Evolutionary conservation across 371 early-diverging fungal species (phyloP).

Genomic region (Apophysomyces sp.): DNA sequence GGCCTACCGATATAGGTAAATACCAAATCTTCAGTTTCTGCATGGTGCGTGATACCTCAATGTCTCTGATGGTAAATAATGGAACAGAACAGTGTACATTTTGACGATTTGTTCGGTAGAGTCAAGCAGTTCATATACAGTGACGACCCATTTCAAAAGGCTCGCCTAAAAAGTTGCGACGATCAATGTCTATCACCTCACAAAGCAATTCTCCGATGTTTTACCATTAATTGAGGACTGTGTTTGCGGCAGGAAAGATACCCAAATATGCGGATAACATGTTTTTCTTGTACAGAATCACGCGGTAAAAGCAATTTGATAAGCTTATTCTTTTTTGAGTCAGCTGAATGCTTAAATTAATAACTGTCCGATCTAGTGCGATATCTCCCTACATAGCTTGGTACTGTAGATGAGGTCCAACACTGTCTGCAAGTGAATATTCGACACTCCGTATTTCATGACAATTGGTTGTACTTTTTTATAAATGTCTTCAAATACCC

Average conservation of each 20-base stretch:
- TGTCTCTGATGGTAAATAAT: conserved; percentile 36
- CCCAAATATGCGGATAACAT: conserved; percentile 41
- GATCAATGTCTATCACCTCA: neutral
- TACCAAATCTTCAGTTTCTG: neutral
- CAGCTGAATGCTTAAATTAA: neutral
- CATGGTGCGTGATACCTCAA: conserved; percentile 28
- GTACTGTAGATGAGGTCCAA: conserved; percentile 14
- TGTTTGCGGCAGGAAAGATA: conserved; percentile 25
- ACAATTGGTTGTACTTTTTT: conserved; percentile 4
- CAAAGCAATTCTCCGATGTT: neutral
- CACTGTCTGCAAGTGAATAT: conserved; percentile 6
- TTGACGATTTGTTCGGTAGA: conserved; percentile 33
- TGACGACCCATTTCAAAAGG: conserved; percentile 47
- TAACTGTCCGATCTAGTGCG: neutral
- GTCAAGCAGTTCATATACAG: conserved; percentile 49
- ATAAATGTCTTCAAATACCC: neutral
- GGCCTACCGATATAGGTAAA: conserved; percentile 22
- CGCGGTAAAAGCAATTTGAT: conserved; percentile 48
- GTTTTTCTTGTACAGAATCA: conserved; percentile 31
- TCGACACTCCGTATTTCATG: conserved; percentile 14
- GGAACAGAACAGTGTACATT: conserved; percentile 49
- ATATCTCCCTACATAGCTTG: conserved; percentile 13
- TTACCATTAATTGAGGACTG: conserved; percentile 24
- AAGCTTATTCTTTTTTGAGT: conserved; percentile 9
- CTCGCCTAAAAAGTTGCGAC: conserved; percentile 18